Percentiles rank a stretch among this genome's conserved stretches.
Conservation (phyloP, 2,329 filamentous ascomycete genomes). For the Penicillium sp. region DNA sequence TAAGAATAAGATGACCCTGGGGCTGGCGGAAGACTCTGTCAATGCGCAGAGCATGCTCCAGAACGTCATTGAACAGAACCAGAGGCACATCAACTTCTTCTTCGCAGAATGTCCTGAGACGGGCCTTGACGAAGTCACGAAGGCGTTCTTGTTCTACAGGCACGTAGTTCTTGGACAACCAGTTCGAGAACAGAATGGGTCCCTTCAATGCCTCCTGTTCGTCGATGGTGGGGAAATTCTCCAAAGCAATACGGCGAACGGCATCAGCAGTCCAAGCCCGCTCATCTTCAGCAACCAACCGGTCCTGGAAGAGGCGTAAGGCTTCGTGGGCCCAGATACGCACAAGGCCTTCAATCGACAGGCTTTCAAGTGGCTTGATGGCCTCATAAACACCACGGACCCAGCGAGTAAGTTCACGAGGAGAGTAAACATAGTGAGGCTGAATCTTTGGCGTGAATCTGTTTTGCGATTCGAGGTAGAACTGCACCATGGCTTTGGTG, state of each 20-base stretch:
- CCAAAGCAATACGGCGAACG: constrained; percentile 79
- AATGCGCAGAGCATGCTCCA: constrained; percentile 97
- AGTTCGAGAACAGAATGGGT: constrained; percentile 97
- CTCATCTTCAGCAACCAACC: constrained; percentile 91
- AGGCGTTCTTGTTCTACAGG: constrained; percentile 94
- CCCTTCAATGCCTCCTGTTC: constrained; percentile 83
- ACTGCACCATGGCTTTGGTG: constrained; percentile 94
- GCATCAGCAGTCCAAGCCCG: constrained; percentile 91
- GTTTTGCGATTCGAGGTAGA: constrained; percentile 92
- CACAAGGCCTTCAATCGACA: constrained; percentile 86
- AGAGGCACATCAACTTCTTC: constrained; percentile 98
- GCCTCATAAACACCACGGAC: constrained; percentile 97
- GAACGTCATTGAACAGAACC: constrained; percentile 97
- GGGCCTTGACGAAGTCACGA: constrained; percentile 94
- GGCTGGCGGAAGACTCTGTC: constrained; percentile 98
- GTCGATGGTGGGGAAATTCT: constrained; percentile 94
- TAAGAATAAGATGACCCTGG: constrained; percentile 95
- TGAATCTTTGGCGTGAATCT: constrained; percentile 95
- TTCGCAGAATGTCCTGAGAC: constrained; percentile 97
- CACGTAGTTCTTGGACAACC: constrained; percentile 97
- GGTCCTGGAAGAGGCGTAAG: constrained; percentile 92
- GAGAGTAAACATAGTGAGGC: constrained; percentile 98
- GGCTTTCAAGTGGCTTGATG: constrained; percentile 82
- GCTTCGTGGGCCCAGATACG: constrained; percentile 99
- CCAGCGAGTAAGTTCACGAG: constrained; percentile 96